Evolutionary conservation across 371 early-diverging fungal genomes (phyloP), one percentile per base, ranked within the genome.

Genomic region (Massospora cicadina): DNA sequence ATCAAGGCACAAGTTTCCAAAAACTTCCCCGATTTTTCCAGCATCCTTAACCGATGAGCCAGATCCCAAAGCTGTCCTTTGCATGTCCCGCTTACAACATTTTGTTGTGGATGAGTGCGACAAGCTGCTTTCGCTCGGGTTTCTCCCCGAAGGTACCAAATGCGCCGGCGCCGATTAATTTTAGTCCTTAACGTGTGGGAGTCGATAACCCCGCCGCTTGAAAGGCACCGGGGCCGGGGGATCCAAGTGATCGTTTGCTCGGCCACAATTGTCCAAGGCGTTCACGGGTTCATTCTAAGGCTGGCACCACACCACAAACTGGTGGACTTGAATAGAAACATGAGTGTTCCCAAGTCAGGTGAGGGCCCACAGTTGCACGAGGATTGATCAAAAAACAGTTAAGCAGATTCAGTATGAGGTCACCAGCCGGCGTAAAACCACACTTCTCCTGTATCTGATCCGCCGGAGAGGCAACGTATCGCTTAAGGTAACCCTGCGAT

Each of bases 41-140:
- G 26, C 7, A 43, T 57, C 58, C 12, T 23, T 12, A 12, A 57
- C 26, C 61, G 7, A 60, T 13, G 30, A 32, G 3, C n/a, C 27
- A 5, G 58, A 57, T 23, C 21, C 58, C 25, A 27, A 23, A 12
- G 30, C 28, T 26, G 29, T 27, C 25, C 28, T 64, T 24, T 10
- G 56, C 13, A 29, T 26, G 3, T 24, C 21, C 7, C 25, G 43
- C 17, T 10, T 65, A 10, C 25, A 55, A n/a, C 32, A 55, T 65
- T 56, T 65, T 17, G 58, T 65, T 5, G 21, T 65, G 7, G 65
- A 65, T 58, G 65, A 65, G 31, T 54, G 54, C 23, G 65, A 65
- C 58, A 55, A 57, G 32, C 32, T 65, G 2, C 30, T 65, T 24
- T 21, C 21, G 24, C 25, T 65, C 13, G 65, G 65, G 10, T 33